These are phyloP conservation scores for Chytridiales sp. DNA, from an alignment of 371 early-diverging fungal species.

Conservation along the genomic window DNA sequence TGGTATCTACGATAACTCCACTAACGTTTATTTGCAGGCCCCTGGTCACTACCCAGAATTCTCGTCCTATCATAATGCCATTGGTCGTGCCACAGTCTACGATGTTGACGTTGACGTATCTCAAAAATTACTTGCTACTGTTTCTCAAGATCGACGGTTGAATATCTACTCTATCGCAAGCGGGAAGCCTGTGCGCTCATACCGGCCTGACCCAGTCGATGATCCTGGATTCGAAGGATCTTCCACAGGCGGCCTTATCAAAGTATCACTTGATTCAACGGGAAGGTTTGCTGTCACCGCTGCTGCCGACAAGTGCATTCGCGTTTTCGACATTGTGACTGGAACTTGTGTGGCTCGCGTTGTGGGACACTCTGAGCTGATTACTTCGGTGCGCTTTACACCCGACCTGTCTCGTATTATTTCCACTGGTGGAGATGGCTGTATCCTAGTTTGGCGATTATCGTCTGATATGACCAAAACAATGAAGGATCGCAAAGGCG, in stretches of 20 bases:
- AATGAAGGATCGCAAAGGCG: conserved; percentile 16
- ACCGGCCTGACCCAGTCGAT: conserved; percentile 27
- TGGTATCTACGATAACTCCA: conserved; percentile 4
- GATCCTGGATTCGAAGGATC: conserved; percentile 10
- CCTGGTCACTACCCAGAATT: conserved; percentile 35
- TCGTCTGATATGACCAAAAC: conserved; percentile 49
- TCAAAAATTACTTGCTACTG: conserved; percentile 31
- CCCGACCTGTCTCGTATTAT: conserved; percentile 57
- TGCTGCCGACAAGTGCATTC: conserved; percentile 72
- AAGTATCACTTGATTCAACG: conserved; percentile 68
- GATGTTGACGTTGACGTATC: conserved; percentile 44
- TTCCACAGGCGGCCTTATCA: conserved; percentile 22
- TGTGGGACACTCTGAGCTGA: conserved; percentile 74
- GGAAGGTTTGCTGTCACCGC: conserved; percentile 71
- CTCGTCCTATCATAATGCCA: conserved; percentile 67
- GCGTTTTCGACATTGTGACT: conserved; percentile 69
- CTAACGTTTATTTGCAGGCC: not conserved
- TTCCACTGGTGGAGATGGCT: conserved; percentile 77
- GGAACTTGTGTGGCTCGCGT: conserved; percentile 64
- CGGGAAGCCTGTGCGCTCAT: conserved; percentile 65
- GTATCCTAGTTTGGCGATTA: conserved; percentile 74
- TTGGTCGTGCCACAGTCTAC: conserved; percentile 72
- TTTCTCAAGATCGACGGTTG: conserved; percentile 64
- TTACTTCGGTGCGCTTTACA: conserved; percentile 72
- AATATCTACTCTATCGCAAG: conserved; percentile 61